These are phyloP conservation scores for Colletotrichum cuscutae DNA, from an alignment of 2,329 filamentous ascomycete genomes.

Conservation along the genomic window DNA sequence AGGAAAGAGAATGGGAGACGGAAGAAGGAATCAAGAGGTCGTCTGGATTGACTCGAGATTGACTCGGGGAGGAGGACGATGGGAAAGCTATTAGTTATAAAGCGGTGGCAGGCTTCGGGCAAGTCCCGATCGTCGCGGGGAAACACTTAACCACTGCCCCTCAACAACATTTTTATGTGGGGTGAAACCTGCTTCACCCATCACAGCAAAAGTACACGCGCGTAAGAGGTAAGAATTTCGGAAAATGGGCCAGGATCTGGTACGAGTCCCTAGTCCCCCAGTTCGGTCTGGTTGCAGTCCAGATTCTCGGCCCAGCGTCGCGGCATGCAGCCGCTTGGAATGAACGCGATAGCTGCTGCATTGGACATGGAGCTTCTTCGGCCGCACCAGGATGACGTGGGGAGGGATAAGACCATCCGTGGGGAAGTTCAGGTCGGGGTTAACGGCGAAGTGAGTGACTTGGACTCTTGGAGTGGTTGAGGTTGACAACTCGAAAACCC, in stretches of 20 bases:
- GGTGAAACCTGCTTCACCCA: conserved; percentile 16
- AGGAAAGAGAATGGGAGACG: not conserved
- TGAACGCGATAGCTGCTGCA: not conserved
- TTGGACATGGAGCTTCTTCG: conserved; percentile 29
- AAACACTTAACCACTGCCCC: conserved; percentile 20
- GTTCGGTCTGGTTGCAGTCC: not conserved
- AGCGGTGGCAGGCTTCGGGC: conserved; percentile 19
- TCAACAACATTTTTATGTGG: conserved; percentile 27
- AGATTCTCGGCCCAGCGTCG: not conserved
- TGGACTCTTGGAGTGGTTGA: not conserved
- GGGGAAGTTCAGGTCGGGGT: conserved; percentile 14
- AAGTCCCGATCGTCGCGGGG: conserved; percentile 20
- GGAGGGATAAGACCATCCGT: conserved; percentile 1
- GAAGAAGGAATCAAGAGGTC: not conserved
- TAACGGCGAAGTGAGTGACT: not conserved
- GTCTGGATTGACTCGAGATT: conserved; percentile 20
- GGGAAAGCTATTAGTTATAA: conserved; percentile 20
- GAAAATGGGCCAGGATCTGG: conserved; percentile 8
- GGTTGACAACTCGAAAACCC: not conserved
- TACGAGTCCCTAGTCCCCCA: not conserved
- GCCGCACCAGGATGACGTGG: conserved; percentile 30
- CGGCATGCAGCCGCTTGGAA: not conserved
- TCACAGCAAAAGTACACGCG: not conserved
- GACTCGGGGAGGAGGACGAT: not conserved
- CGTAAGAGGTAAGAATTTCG: conserved; percentile 20